Evolutionary conservation across 179 eudicot genomes (phyloP), one percentile per base, ranked within the genome.

Genomic region (Heliamphora pulchella): DNA sequence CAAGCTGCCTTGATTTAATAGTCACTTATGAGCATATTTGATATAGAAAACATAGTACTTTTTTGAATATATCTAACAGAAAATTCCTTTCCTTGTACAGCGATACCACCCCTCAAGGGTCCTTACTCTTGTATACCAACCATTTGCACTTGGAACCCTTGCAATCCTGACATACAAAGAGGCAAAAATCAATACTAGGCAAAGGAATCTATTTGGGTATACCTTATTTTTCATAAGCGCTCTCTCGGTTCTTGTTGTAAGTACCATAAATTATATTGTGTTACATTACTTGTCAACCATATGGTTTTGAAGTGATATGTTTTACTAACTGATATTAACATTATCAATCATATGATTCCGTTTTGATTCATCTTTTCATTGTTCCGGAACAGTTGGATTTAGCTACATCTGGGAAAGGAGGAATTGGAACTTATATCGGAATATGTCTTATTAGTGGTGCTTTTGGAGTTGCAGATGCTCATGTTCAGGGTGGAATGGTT

Each of bases 381-480:
- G 44, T 18, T 44, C 3, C 51, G 31, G 46, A 14, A 18, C 6
- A 89, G 91, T 63, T 87, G 83, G 86, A 87, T 82, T 51, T 89
- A 79, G 90, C 87, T 41, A 84, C 91, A 59, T 81, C 86, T 53
- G 89, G 91, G 59, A 85, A 82, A 82, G 89, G 89, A 61, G 88
- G 91, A 51, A 51, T 88, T n/a, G 91, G 87, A 57, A 3, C 86
- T 31, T 88, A 46, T 64, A 72, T 90, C 10, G 91, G 90, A 15
- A 77, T 90, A 79, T 89, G 93, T 83, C 64, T 62, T 4, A 43
- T 87, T 31, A 81, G 84, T 64, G 87, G 81, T 44, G 82, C 80
- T 62, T 87, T 87, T 81, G 93, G 93, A 69, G 74, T 89, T 17
- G 90, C 89, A 5, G 91, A 90, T 87, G 93, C 91, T 4, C 83